These are phyloP conservation scores for Pseudisothecium myosuroides DNA, from an alignment of 225 moss, liverwort and hornwort species.

Conservation along the genomic window DNA sequence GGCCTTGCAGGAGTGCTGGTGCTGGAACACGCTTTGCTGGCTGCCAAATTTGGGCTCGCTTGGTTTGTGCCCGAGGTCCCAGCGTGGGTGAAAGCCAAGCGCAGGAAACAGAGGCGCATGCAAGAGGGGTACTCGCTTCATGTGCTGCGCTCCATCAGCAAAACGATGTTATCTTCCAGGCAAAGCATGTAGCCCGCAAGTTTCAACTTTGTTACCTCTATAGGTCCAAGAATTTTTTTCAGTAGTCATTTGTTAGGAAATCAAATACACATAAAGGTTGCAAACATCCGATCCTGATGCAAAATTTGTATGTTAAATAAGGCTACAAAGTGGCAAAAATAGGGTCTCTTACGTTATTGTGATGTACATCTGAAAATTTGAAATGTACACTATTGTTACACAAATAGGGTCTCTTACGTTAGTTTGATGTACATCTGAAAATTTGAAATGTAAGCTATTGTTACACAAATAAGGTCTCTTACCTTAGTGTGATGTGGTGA, in stretches of 20 bases:
- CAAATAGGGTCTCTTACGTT: neutral
- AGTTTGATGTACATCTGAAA: neutral
- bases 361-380: neutral
- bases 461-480: neutral
- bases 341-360: no score
- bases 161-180: slow-evolving; percentile 9
- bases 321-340: no score
- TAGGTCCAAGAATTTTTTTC: neutral
- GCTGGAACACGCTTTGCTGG: slow-evolving; percentile 31
- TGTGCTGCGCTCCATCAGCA: slow-evolving; percentile 35
- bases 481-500: neutral
- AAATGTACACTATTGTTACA: neutral
- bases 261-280: neutral
- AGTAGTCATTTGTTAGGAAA: neutral
- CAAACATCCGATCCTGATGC: neutral
- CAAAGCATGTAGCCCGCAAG: neutral
- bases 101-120: slow-evolving; percentile 22
- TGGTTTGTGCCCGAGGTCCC: slow-evolving; percentile 47
- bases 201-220: neutral
- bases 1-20: slow-evolving; percentile 35
- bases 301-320: neutral
- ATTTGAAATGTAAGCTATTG: neutral
- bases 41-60: slow-evolving; percentile 30
- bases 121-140: slow-evolving; percentile 46
- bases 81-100: slow-evolving; percentile 41